Evolutionary conservation across 2,329 filamentous ascomycete species (phyloP).

Genomic region (Sclerotinia subarctica): DNA sequence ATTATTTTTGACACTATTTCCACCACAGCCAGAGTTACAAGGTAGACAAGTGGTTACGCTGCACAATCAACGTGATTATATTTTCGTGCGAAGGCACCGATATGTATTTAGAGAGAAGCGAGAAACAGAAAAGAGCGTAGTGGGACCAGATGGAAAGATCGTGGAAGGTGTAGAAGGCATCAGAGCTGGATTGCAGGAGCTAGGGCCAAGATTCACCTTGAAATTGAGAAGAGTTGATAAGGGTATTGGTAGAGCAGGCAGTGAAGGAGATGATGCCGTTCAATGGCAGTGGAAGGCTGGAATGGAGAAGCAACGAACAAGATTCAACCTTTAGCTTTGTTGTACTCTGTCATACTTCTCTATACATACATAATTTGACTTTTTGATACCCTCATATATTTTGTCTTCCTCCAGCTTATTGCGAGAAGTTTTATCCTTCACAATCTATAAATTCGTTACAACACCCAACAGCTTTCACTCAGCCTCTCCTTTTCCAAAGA

Average conservation of each 20-base stretch:
- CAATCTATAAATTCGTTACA: background rate
- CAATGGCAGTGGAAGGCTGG: slow-evolving; percentile 95
- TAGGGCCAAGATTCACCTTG: slow-evolving; percentile 79
- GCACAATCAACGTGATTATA: slow-evolving; percentile 94
- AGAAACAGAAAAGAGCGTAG: slow-evolving; percentile 80
- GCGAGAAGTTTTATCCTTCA: no score
- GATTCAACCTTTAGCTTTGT: slow-evolving; percentile 77
- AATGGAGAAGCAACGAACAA: slow-evolving; percentile 91
- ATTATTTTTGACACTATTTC: slow-evolving; percentile 77
- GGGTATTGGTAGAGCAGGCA: slow-evolving; percentile 69
- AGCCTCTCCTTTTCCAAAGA: background rate
- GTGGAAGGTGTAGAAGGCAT: slow-evolving; percentile 84
- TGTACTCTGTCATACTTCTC: background rate
- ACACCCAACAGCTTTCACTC: background rate
- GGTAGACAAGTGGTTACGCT: slow-evolving; percentile 88
- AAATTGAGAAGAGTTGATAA: slow-evolving; percentile 90
- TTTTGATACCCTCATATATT: slow-evolving; percentile 30
- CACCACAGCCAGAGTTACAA: slow-evolving; percentile 75
- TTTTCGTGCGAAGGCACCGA: slow-evolving; percentile 85
- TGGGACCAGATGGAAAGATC: slow-evolving; percentile 75
- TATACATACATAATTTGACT: slow-evolving; percentile 29
- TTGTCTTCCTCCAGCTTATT: background rate
- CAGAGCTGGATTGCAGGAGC: slow-evolving; percentile 81
- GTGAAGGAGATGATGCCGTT: slow-evolving; percentile 47
- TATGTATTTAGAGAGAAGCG: slow-evolving; percentile 92